phyloP scores from a whole-genome alignment of 2,329 filamentous ascomycete species.

The Sclerotinia nivalis region DNA sequence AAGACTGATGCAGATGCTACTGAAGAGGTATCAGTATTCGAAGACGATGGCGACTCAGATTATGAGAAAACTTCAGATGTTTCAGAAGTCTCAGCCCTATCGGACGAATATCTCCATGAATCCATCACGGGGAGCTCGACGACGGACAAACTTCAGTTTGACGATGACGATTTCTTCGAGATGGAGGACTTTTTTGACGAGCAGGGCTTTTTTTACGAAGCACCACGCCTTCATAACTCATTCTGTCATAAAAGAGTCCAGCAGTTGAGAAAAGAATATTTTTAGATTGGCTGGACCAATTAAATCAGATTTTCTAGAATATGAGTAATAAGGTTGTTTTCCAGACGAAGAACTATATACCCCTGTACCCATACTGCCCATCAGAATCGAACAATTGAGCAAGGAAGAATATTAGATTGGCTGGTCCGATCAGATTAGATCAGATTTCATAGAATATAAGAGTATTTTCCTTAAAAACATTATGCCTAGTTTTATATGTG shows the following conservation, averaged over 20 bases:
- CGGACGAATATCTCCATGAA: not conserved
- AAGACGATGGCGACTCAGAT: not conserved
- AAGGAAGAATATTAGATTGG: not conserved
- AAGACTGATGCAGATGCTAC: not conserved
- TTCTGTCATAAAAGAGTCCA: not conserved
- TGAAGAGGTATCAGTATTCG: not conserved
- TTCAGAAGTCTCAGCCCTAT: not conserved
- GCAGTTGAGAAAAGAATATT: not conserved
- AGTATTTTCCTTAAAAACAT: not conserved
- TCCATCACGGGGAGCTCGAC: not conserved
- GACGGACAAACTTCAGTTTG: not conserved
- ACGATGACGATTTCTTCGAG: not conserved
- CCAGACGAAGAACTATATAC: too few relatives aligned
- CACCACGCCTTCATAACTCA: not conserved
- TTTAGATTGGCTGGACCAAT: not conserved
- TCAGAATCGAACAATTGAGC: not conserved
- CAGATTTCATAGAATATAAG: not conserved
- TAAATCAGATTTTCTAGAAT: not conserved
- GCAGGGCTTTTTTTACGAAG: too few relatives aligned
- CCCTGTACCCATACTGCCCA: too few relatives aligned
- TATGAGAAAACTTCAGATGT: too few relatives aligned
- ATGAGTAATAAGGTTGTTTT: too few relatives aligned
- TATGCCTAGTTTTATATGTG: not conserved
- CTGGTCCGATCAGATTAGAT: not conserved
- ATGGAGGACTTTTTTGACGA: not conserved